Conservation (phyloP, 2,329 filamentous ascomycete species). For the Cladosporium velox region DNA sequence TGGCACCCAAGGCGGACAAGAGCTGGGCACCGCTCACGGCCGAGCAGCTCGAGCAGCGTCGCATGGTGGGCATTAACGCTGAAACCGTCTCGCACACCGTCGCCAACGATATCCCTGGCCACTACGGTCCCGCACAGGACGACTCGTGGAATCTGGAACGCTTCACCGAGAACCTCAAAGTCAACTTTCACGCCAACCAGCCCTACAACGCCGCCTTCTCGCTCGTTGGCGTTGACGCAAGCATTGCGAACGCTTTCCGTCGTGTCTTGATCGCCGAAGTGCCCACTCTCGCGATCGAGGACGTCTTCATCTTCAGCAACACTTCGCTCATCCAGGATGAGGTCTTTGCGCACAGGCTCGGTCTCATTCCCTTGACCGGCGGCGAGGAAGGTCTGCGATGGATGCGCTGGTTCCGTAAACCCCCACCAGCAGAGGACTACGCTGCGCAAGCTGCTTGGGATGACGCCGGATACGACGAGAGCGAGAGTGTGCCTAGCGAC, state of each 20-base stretch:
- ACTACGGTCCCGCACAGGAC: slow-evolving; percentile 81
- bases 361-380: slow-evolving; percentile 86
- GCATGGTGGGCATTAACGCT: slow-evolving; percentile 84
- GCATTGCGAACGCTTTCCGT: slow-evolving; percentile 94
- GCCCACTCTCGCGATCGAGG: slow-evolving; percentile 90
- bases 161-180: slow-evolving; percentile 70
- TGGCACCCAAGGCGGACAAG: slow-evolving; percentile 17
- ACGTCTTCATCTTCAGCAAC: slow-evolving; percentile 91
- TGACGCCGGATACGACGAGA: slow-evolving; percentile 47
- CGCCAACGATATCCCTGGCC: slow-evolving; percentile 88
- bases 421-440: slow-evolving; percentile 60
- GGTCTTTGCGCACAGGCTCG: slow-evolving; percentile 85
- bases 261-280: slow-evolving; percentile 95
- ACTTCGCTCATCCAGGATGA: slow-evolving; percentile 98
- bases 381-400: slow-evolving; percentile 75
- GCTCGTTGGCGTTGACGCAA: slow-evolving; percentile 85
- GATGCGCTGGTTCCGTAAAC: slow-evolving; percentile 79
- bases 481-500: slow-evolving; percentile 61
- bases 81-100: slow-evolving; percentile 89
- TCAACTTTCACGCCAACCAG: slow-evolving; percentile 84
- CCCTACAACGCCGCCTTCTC: slow-evolving; percentile 82
- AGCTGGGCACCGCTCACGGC: slow-evolving; percentile 43
- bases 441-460: slow-evolving; percentile 43
- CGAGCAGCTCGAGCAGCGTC: slow-evolving; percentile 63
- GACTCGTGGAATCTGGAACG: slow-evolving; percentile 73